A percentile compares a stretch with the other conserved stretches of the same genome.
Conservation (phyloP, 148 eudicot species). For the Heliosperma pusillum region DNA sequence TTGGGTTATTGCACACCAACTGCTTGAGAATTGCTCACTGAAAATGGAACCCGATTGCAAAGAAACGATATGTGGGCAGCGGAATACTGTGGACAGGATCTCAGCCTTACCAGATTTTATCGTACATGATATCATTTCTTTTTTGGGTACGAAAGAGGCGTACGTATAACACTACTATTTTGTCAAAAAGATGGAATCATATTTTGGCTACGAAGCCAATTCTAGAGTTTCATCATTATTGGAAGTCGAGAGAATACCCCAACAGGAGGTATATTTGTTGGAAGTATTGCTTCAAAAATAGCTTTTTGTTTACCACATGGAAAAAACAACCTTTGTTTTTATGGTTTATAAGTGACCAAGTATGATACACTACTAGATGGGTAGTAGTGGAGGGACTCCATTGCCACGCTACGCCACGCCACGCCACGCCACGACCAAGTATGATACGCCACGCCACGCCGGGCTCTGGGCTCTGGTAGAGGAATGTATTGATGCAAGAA, state of each 20-base stretch:
- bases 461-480: too few relatives aligned
- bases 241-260: too few relatives aligned
- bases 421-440: too few relatives aligned
- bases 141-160: slow-evolving; percentile 5
- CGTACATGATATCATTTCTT: slow-evolving; percentile 1
- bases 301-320: too few relatives aligned
- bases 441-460: too few relatives aligned
- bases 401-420: too few relatives aligned
- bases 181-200: slow-evolving; percentile 8
- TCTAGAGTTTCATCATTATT: slow-evolving; percentile 4
- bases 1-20: neutral
- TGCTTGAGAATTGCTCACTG: slow-evolving; percentile 11
- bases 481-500: neutral
- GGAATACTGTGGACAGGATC: slow-evolving; percentile 2
- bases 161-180: neutral
- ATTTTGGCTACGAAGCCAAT: neutral
- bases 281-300: too few relatives aligned
- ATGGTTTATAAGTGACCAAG: too few relatives aligned
- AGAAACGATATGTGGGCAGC: neutral
- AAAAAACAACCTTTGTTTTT: too few relatives aligned
- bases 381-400: too few relatives aligned
- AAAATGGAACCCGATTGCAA: neutral
- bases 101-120: slow-evolving; percentile 9
- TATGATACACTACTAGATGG: too few relatives aligned
- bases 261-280: too few relatives aligned